Evolutionary conservation across 1,284 basidiomycete species (phyloP), one percentile per base, ranked within the genome.

Genomic region (Malassezia psittaci): DNA sequence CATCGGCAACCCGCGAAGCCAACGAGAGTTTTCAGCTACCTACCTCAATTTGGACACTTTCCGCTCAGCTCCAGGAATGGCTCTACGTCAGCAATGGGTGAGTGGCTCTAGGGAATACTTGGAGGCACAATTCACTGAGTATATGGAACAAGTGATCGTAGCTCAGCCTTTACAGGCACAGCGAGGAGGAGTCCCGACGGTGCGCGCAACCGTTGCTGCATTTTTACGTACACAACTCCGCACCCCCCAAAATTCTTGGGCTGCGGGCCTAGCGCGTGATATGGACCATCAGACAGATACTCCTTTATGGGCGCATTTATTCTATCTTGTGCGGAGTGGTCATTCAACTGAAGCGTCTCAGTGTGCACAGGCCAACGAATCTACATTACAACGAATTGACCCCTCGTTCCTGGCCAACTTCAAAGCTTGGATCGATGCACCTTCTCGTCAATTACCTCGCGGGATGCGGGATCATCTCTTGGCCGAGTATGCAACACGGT

Each of bases 271-370:
- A 29, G 63, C 61, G 44, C 63, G 59, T 24, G 69, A 70, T 51
- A 54, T 69, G 34, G 65, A 67, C 36, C 41, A 50, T 1, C 51
- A 55, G 46, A 63, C 57, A 44, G 57, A 65, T 39, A 60, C 59
- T 65, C 89, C 90, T 6, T 69, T 96, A 13, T 99, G 90, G 90
- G 91, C 91, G 12, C 84, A 87, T 57, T 76, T 94, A 39, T 98
- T 88, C 77, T 90, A 87, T 76, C 81, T 98, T 9, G 79, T 98
- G 8, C 84, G 93, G 29, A 86, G 86, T 2, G 94, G 93, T 0
- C 84, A 91, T 72, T 74, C 80, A 11, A 77, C 81, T 40, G 90
- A 94, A 60, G 90, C 93, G 0, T 77, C 93, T 34, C 79, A 82
- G 7, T 66, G 67, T 44, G 85, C 88, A 0, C 68, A 83, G 19